A percentile compares a stretch with the other conserved stretches of the same genome.
phyloP scores from a whole-genome alignment of 2,329 filamentous ascomycete species.

The Epicoccum sorghinum region DNA sequence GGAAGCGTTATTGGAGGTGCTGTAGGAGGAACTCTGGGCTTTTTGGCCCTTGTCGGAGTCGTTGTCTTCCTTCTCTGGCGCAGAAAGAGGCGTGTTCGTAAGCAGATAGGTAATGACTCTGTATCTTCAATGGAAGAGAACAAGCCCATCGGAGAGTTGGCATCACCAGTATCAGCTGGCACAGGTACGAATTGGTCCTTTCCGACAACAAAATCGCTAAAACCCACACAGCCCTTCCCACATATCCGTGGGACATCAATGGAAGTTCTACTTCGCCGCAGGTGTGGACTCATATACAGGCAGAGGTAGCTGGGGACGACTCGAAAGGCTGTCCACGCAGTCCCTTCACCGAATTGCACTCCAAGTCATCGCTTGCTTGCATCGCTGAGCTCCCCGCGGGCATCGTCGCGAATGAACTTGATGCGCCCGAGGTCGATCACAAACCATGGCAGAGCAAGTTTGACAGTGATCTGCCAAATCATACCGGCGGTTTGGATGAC shows the following conservation, averaged over 20 bases:
- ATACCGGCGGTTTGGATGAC: not conserved
- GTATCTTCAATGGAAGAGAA: not conserved
- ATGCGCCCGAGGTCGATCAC: not conserved
- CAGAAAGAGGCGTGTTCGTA: not conserved
- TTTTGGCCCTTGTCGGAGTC: not conserved
- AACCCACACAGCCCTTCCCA: slow-evolving; percentile 1
- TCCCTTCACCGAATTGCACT: slow-evolving; percentile 6
- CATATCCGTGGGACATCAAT: slow-evolving; percentile 5
- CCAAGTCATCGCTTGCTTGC: not conserved
- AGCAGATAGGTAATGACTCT: not conserved
- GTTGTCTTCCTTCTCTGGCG: slow-evolving; percentile 9
- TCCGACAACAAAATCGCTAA: not conserved
- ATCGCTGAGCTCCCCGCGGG: slow-evolving; percentile 10
- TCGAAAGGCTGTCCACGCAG: not conserved
- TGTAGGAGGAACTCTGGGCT: slow-evolving; percentile 2
- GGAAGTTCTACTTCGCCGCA: not conserved
- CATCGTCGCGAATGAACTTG: slow-evolving; percentile 3
- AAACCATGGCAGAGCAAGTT: not conserved
- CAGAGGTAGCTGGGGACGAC: slow-evolving; percentile 7
- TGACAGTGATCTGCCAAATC: not conserved
- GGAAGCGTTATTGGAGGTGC: slow-evolving; percentile 9
- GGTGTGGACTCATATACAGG: not conserved
- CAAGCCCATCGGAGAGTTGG: slow-evolving; percentile 5
- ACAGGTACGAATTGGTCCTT: not conserved
- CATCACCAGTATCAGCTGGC: slow-evolving; percentile 3